Evolutionary conservation across 2,329 filamentous ascomycete species (phyloP).

Genomic region (Fusarium brachygibbosum): DNA sequence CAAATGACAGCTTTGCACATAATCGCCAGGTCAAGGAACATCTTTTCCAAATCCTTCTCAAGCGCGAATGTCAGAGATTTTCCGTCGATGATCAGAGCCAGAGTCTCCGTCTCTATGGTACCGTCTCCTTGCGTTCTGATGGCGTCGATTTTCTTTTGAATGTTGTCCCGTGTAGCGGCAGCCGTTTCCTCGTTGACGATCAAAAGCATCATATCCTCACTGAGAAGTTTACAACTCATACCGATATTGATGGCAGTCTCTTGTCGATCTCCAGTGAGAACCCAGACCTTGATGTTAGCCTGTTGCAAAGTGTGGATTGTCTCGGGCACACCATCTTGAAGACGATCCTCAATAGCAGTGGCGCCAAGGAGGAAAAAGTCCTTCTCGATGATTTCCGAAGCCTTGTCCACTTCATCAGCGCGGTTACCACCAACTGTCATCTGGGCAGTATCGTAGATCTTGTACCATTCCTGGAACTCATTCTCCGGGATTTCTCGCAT

Average conservation of each 20-base stretch:
- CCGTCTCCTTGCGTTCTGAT: constrained; percentile 85
- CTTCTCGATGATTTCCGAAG: constrained; percentile 93
- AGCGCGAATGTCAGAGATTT: constrained; percentile 94
- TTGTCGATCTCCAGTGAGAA: constrained; percentile 95
- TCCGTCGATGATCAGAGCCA: constrained; percentile 95
- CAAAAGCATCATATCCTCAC: constrained; percentile 97
- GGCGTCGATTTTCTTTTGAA: constrained; percentile 93
- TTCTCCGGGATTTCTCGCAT: constrained; percentile 93
- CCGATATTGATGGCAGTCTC: constrained; percentile 99
- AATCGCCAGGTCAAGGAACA: constrained; percentile 92
- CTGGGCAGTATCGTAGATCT: constrained; percentile 86
- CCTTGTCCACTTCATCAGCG: constrained; percentile 96
- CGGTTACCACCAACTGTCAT: constrained; percentile 94
- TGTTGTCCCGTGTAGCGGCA: constrained; percentile 83
- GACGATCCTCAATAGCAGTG: constrained; percentile 95
- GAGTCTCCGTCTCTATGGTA: constrained; percentile 82
- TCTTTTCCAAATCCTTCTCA: constrained; percentile 92
- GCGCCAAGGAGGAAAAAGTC: constrained; percentile 93
- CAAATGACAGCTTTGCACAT: constrained; percentile 99
- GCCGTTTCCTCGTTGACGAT: constrained; percentile 94
- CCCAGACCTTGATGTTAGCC: constrained; percentile 98
- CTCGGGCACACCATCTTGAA: constrained; percentile 97
- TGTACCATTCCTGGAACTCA: constrained; percentile 89
- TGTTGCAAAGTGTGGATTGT: constrained; percentile 98
- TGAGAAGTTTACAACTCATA: constrained; percentile 99